Evolutionary conservation across 2,329 filamentous ascomycete genomes (phyloP), one percentile per base, ranked within the genome.

Genomic region (Akanthomyces uredinophilus): DNA sequence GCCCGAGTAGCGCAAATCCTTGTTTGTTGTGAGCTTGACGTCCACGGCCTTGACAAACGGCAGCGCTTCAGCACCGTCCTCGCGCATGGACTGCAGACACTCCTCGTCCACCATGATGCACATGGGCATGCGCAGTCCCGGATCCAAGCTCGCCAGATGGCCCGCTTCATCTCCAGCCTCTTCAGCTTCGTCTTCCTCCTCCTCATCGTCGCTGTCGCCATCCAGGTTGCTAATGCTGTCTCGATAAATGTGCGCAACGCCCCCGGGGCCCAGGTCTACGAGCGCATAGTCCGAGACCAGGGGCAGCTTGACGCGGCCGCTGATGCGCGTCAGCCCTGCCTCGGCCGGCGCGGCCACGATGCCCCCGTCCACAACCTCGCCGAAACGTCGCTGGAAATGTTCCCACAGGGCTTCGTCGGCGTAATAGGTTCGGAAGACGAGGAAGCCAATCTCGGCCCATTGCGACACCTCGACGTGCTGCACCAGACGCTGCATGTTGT

Each of bases 31-130:
- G n/a, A 57, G 29, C 29, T 11, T 37, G 5, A 43, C 54, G 13
- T 57, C 54, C 13, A 57, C 54, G 4, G 54, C 54, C 29, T 57
- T 57, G n/a, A 57, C 54, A 47, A 37, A 57, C 43, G 54, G 54
- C 27, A n/a, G 24, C 53, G 41, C 41, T 5, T n/a, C 32, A 7
- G 18, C 13, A 14, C 20, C 35, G 7, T n/a, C 54, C 7, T 18
- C 13, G 4, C 3, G 6, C 54, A 37, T 20, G 14, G 54, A 47
- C 29, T 10, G 41, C 41, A 57, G 29, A 47, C 54, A 57, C 41
- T 57, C 54, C 20, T 57, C 43, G 20, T 57, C 54, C 18, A 57
- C 54, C 54, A 57, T 47, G 27, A 57, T 29, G n/a, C 54, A 57
- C 54, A 57, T 57, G 54, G 54, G 54, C 54, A 47, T 57, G 27